These are phyloP conservation scores for Fomitiporia mediterranea DNA, from an alignment of 1,284 basidiomycete species.

Conservation along the genomic window DNA sequence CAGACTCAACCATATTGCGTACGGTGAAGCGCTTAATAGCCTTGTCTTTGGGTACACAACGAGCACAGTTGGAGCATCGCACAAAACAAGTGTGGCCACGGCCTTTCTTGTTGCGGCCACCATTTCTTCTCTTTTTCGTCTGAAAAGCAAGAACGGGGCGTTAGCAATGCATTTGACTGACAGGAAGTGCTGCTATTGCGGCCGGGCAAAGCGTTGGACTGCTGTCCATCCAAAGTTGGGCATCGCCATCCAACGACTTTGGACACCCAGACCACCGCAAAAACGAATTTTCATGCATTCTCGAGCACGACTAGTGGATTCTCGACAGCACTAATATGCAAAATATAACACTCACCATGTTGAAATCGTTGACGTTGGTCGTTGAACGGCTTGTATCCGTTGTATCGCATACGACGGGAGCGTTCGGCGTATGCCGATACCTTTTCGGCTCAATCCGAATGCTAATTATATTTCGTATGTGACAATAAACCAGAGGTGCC, in stretches of 20 bases:
- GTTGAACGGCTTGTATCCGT: neutral
- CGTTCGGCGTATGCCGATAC: neutral
- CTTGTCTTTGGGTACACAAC: slow-evolving; percentile 95
- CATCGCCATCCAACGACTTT: slow-evolving; percentile 1
- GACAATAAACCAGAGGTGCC: too few relatives aligned
- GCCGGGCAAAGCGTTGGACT: neutral
- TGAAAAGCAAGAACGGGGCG: slow-evolving; percentile 27
- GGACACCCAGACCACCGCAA: neutral
- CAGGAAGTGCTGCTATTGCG: neutral
- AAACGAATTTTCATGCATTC: neutral
- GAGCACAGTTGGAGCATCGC: slow-evolving; percentile 98
- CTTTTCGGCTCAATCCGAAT: too few relatives aligned
- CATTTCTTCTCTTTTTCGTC: slow-evolving; percentile 99
- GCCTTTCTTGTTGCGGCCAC: slow-evolving; percentile 97
- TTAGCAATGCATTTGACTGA: neutral
- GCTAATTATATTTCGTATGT: too few relatives aligned
- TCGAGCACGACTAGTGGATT: neutral
- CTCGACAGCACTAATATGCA: too few relatives aligned
- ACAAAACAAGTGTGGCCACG: slow-evolving; percentile 94
- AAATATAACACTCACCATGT: slow-evolving; percentile 5
- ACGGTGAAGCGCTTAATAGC: slow-evolving; percentile 99
- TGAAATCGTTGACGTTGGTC: slow-evolving; percentile 1
- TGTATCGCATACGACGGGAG: neutral
- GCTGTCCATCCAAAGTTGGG: neutral
- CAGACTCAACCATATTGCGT: slow-evolving; percentile 99